Evolutionary conservation across 2,329 filamentous ascomycete genomes (phyloP).

Genomic region (Leptographium galeiforme): DNA sequence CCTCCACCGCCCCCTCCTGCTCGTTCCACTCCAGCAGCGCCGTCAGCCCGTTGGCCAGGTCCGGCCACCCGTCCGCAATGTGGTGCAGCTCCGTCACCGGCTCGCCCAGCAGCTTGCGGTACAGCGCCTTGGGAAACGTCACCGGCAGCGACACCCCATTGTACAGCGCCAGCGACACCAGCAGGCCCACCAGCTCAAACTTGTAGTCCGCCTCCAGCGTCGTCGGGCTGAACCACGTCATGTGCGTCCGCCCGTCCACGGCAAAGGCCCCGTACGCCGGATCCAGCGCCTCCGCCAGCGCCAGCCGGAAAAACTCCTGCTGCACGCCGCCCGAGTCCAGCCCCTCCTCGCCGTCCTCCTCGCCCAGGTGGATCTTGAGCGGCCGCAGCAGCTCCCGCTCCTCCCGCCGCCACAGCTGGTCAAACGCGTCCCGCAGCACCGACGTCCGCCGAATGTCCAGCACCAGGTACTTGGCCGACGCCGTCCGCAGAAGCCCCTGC

Average conservation of each 20-base stretch:
- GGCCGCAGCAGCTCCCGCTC: conserved; percentile 71
- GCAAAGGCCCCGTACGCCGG: conserved; percentile 71
- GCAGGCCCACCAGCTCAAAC: conserved; percentile 74
- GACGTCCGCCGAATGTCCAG: conserved; percentile 54
- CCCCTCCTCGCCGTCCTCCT: conserved; percentile 72
- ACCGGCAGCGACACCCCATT: conserved; percentile 87
- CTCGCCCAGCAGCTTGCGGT: conserved; percentile 61
- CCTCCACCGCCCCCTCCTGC: conserved; percentile 60
- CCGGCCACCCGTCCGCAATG: conserved; percentile 79
- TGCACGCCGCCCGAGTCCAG: conserved; percentile 91
- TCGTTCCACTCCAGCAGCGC: conserved; percentile 65
- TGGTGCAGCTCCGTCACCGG: conserved; percentile 58
- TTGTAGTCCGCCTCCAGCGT: conserved; percentile 77
- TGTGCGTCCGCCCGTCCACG: conserved; percentile 58
- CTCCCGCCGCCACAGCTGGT: conserved; percentile 82
- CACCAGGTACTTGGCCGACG: conserved; percentile 58
- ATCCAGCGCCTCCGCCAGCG: conserved; percentile 66
- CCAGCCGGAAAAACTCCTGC: conserved; percentile 86
- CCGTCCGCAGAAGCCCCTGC: conserved; percentile 48
- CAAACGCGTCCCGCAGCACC: conserved; percentile 60
- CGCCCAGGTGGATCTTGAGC: conserved; percentile 75
- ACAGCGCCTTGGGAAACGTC: conserved; percentile 75
- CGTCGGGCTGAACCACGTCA: conserved; percentile 79
- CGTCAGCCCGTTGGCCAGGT: conserved; percentile 60
- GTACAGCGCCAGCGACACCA: conserved; percentile 83